phyloP scores from a whole-genome alignment of 1,284 basidiomycete genomes.

The Stygiomarasmius scandens region DNA sequence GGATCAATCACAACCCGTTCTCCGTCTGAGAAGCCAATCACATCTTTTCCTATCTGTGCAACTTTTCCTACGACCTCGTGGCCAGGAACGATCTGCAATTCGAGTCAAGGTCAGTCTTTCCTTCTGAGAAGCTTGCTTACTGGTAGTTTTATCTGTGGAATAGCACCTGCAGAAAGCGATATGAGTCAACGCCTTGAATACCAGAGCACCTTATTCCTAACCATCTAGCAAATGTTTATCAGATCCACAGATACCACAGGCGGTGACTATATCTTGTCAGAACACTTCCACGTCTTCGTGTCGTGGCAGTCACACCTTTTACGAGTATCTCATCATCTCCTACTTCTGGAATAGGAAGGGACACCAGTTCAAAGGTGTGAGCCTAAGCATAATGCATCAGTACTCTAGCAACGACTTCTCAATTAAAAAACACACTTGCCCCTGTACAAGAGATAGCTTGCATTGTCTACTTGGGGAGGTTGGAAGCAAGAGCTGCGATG shows the following conservation, averaged over 20 bases:
- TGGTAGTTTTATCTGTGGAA: no score
- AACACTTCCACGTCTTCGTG: constrained; percentile 2
- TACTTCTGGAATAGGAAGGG: constrained; percentile 63
- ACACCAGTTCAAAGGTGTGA: constrained; percentile 62
- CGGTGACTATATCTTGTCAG: constrained; percentile 27
- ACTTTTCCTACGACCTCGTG: constrained; percentile 80
- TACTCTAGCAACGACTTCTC: no score
- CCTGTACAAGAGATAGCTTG: neutral
- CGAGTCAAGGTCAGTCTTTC: no score
- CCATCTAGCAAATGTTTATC: constrained; percentile 77
- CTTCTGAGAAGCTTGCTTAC: neutral
- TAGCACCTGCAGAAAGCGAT: neutral
- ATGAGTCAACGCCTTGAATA: no score
- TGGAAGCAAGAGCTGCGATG: neutral
- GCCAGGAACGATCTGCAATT: constrained; percentile 76
- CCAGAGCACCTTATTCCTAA: no score
- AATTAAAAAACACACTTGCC: neutral
- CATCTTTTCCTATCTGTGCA: constrained; percentile 70
- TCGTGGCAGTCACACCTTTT: constrained; percentile 49
- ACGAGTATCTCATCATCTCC: constrained; percentile 69
- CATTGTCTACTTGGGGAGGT: neutral
- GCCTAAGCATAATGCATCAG: constrained; percentile 43
- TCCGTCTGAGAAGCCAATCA: constrained; percentile 63
- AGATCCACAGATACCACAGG: constrained; percentile 72
- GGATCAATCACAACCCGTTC: constrained; percentile 83